Conservation (phyloP, 176 grass and related monocot species). For the Dendrocalamus sinicus region DNA sequence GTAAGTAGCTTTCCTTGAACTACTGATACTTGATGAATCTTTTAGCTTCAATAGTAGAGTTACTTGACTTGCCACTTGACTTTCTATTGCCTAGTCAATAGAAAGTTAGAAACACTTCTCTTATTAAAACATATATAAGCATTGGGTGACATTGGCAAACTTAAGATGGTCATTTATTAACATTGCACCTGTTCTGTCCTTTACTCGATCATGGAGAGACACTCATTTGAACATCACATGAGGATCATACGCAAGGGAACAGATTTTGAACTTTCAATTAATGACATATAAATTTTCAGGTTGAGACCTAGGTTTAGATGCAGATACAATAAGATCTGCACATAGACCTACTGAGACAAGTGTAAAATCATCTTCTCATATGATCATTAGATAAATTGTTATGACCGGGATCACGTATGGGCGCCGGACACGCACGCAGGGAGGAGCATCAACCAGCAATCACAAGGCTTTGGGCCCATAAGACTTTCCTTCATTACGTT, state of each 20-base stretch:
- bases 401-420: too few relatives aligned
- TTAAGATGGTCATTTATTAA: not conserved
- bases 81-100: not conserved
- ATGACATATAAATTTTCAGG: not conserved
- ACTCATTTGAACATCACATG: not conserved
- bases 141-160: not conserved
- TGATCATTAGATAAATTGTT: not conserved
- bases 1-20: slow-evolving; percentile 44
- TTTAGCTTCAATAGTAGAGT: not conserved
- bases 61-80: not conserved
- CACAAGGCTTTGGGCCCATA: too few relatives aligned
- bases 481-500: too few relatives aligned
- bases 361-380: not conserved
- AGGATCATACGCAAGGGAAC: not conserved
- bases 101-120: not conserved
- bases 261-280: not conserved
- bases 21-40: not conserved
- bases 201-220: not conserved
- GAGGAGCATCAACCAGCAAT: too few relatives aligned
- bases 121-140: not conserved
- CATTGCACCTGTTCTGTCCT: not conserved
- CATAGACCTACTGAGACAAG: not conserved
- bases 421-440: too few relatives aligned
- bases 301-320: not conserved
- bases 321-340: not conserved